A percentile compares a stretch with the other conserved stretches of the same genome.
These are phyloP conservation scores for Asterionellopsis glacialis DNA, from an alignment of 108 stramenopile species.

Conservation along the genomic window DNA sequence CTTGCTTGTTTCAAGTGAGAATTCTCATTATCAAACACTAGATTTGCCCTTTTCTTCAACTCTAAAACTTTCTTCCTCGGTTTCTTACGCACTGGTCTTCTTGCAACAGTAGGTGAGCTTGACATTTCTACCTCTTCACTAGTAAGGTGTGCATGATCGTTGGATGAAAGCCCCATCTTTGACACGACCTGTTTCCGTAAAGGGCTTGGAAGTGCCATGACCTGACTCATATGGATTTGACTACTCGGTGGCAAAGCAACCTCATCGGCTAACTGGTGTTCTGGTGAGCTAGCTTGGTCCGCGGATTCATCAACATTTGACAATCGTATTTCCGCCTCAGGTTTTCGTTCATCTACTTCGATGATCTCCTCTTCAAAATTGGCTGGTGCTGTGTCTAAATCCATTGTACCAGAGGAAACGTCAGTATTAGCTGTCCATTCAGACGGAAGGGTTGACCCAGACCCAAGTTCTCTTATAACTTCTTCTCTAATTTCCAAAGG, in stretches of 20 bases:
- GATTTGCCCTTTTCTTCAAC: too few relatives aligned
- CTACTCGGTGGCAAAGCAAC: slow-evolving; percentile 39
- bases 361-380: too few relatives aligned
- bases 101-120: too few relatives aligned
- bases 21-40: too few relatives aligned
- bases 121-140: too few relatives aligned
- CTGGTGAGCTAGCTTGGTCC: not conserved
- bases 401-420: too few relatives aligned
- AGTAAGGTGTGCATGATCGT: not conserved
- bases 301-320: not conserved
- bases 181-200: slow-evolving; percentile 19
- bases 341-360: slow-evolving; percentile 3
- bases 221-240: slow-evolving; percentile 47
- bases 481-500: slow-evolving; percentile 29
- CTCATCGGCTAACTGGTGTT: not conserved
- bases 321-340: not conserved
- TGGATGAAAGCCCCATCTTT: not conserved
- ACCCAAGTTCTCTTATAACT: slow-evolving; percentile 3
- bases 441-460: not conserved
- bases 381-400: too few relatives aligned
- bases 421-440: too few relatives aligned
- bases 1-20: slow-evolving; percentile 31
- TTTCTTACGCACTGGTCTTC: too few relatives aligned
- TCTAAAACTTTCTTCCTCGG: too few relatives aligned
- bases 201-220: slow-evolving; percentile 31